Evolutionary conservation across 345 rosid species (phyloP).

Genomic region (Alliaria petiolata): DNA sequence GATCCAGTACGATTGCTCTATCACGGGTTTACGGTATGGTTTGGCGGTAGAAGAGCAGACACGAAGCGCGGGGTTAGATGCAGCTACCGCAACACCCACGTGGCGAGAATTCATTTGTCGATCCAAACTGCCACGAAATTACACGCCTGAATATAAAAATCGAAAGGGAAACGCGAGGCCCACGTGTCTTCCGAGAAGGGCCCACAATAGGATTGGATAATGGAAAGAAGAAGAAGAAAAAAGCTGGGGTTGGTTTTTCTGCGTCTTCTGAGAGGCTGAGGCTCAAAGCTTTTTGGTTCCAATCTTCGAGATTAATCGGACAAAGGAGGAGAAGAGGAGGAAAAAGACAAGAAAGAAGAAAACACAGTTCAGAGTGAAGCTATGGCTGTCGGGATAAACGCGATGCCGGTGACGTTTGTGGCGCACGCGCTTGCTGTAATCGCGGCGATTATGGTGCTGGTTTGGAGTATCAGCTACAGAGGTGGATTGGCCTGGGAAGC

Average conservation of each 20-base stretch:
- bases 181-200: constrained; percentile 1
- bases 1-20: neutral
- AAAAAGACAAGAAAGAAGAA: neutral
- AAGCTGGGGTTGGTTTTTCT: neutral
- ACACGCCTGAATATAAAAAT: neutral
- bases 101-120: neutral
- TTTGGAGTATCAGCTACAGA: constrained; percentile 70
- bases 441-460: constrained; percentile 61
- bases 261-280: neutral
- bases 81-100: constrained; percentile 8
- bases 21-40: neutral
- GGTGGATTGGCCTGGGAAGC: constrained; percentile 97
- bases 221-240: neutral
- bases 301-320: constrained; percentile 3
- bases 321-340: neutral
- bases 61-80: neutral
- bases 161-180: neutral
- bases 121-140: neutral
- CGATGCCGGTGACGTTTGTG: constrained; percentile 53
- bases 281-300: neutral
- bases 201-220: neutral
- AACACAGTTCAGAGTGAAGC: neutral
- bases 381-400: constrained; percentile 52
- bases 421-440: constrained; percentile 59
- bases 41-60: neutral